Evolutionary conservation across 176 grass and related monocot species (phyloP), one percentile per base, ranked within the genome.

Genomic region (Ensete ventricosum): DNA sequence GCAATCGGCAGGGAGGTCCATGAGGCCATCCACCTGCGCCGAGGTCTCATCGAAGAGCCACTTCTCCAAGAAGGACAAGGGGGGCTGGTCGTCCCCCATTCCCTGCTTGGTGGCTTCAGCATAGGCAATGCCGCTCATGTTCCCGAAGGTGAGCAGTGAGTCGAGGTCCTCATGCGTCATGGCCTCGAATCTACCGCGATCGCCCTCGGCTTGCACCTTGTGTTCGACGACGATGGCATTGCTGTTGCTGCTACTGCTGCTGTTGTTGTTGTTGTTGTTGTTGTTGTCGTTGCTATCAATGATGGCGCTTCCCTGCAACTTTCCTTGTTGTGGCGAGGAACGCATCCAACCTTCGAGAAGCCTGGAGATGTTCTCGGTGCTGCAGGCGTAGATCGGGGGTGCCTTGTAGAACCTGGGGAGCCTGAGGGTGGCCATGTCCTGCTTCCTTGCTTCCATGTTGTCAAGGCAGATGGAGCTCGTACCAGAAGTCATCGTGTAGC

Each of bases 41-140:
- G 20, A 3, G n/a, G 20, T 22, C 52, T 73, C 71, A 1, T 73
- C 71, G 52, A 73, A 50, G 20, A 73, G 71, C 71, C 71, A 73
- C 71, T 73, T 73, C 71, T 73, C 71, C 21, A 73, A 14, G 0
- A 73, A 54, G 71, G 9, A 54, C 71, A 73, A 25, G 20, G 71
- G 21, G 14, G 70, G 70, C 50, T 53, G 70, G 34, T 43, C 34
- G 34, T 43, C 34, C 34, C 3, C 50, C 10, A 24, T 24, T 1
- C 2, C 20, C 1, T 54, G 52, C 11, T 23, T 25, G 52, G n/a
- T 25, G 52, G n/a, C 50, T 23, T 73, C 11, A 26, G 3, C 52
- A 14, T 14, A 72, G 9, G 68, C 8, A 10, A 53, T 13, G 50
- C 50, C 50, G 50, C 50, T 23, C 16, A 73, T 23, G 51, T 55